Percentiles rank a stretch among this genome's conserved stretches.
phyloP scores from a whole-genome alignment of 768 basidiomycete genomes.

The Boletus edulis region DNA sequence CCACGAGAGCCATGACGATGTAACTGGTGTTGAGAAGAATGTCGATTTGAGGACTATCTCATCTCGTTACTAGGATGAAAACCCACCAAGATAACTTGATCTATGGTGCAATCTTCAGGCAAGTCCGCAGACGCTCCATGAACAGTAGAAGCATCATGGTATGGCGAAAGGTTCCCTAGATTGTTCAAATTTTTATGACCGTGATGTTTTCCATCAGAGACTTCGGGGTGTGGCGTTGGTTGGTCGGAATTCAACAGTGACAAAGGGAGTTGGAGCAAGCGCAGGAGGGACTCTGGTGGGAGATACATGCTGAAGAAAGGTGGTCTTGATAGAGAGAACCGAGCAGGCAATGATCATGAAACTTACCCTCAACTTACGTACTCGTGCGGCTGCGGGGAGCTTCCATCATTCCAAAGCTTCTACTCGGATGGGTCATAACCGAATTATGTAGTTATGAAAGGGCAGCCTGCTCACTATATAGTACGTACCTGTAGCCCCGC shows the following conservation, averaged over 20 bases:
- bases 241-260: not conserved
- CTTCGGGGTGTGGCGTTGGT: too few relatives aligned
- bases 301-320: conserved; percentile 16
- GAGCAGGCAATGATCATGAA: too few relatives aligned
- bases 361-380: too few relatives aligned
- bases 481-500: too few relatives aligned
- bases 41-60: not conserved
- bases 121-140: conserved; percentile 28
- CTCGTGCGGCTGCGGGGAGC: too few relatives aligned
- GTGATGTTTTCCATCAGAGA: not conserved
- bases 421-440: too few relatives aligned
- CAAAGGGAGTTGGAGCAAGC: conserved; percentile 14
- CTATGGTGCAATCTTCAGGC: conserved; percentile 40
- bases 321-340: too few relatives aligned
- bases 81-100: conserved; percentile 40
- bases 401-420: too few relatives aligned
- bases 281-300: conserved; percentile 5
- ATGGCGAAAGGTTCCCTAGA: conserved; percentile 39
- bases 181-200: not conserved
- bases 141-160: conserved; percentile 31
- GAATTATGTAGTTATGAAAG: too few relatives aligned
- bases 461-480: too few relatives aligned
- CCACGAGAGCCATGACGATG: conserved; percentile 42
- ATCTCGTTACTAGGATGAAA: not conserved
- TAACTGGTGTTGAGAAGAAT: conserved; percentile 25